phyloP scores from a whole-genome alignment of 768 basidiomycete species.

The Mycena alexandri region DNA sequence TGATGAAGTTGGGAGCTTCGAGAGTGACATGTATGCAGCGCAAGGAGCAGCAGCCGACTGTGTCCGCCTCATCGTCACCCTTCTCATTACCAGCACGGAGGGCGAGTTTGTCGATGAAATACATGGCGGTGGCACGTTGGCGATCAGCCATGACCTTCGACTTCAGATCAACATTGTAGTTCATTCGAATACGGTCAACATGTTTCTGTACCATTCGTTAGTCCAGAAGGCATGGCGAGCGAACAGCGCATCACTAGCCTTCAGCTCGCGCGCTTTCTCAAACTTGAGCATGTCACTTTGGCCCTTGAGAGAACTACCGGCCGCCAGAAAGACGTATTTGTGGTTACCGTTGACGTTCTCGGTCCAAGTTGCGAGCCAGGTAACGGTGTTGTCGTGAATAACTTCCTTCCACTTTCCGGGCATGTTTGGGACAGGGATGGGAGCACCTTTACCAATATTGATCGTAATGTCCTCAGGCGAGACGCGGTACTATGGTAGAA shows the following conservation, averaged over 20 bases:
- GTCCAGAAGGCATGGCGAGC: background rate
- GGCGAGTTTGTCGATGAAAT: conserved; percentile 97
- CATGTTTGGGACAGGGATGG: conserved; percentile 89
- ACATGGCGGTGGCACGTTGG: conserved; percentile 98
- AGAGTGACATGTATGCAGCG: conserved; percentile 97
- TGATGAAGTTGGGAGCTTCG: conserved; percentile 85
- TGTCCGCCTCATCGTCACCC: conserved; percentile 99
- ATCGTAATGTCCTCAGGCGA: conserved; percentile 95
- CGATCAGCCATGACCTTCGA: conserved; percentile 94
- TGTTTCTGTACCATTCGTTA: conserved; percentile 68
- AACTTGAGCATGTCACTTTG: conserved; percentile 99
- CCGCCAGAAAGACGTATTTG: conserved; percentile 98
- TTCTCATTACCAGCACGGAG: conserved; percentile 99
- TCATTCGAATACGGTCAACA: conserved; percentile 90
- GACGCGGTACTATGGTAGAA: conserved; percentile 75
- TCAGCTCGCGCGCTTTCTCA: conserved; percentile 96
- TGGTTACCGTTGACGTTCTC: conserved; percentile 96
- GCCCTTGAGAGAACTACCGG: conserved; percentile 97
- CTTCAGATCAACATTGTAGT: conserved; percentile 87
- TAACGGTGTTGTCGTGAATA: conserved; percentile 94
- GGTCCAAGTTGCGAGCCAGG: conserved; percentile 99
- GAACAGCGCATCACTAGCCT: conserved; percentile 65
- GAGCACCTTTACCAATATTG: conserved; percentile 86
- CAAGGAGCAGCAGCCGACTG: conserved; percentile 98
- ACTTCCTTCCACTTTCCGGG: conserved; percentile 93